Conservation (phyloP, 352 stramenopile species). For the Pythium brassicae region DNA sequence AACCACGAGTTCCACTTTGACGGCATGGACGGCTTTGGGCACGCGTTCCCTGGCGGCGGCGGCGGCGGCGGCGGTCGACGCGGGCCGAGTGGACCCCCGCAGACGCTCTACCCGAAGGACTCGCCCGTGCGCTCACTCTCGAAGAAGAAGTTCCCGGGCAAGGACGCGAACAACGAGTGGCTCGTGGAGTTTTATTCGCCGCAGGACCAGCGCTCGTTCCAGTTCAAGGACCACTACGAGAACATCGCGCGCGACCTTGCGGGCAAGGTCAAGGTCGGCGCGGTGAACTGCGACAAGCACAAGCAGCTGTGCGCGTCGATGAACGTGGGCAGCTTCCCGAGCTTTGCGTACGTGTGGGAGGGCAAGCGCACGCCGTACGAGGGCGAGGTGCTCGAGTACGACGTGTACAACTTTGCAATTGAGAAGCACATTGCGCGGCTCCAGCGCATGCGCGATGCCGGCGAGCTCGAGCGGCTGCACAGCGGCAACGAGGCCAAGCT, state of each 20-base stretch:
- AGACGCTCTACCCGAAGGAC: constrained; percentile 55
- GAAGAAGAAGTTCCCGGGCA: constrained; percentile 70
- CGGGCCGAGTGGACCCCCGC: constrained; percentile 4
- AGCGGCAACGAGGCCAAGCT: constrained; percentile 66
- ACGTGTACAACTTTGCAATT: constrained; percentile 82
- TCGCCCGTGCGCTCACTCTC: constrained; percentile 55
- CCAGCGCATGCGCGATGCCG: constrained; percentile 55
- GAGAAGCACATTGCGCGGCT: constrained; percentile 74
- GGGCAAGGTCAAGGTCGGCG: constrained; percentile 70
- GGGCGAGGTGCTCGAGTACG: constrained; percentile 72
- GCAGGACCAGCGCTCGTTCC: constrained; percentile 39
- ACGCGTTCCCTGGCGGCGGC: constrained; percentile 19
- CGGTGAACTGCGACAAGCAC: constrained; percentile 76
- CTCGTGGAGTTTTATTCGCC: constrained; percentile 76
- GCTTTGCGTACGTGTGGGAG: constrained; percentile 73
- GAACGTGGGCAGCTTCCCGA: constrained; percentile 31
- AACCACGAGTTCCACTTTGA: constrained; percentile 76
- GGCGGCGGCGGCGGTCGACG: constrained; percentile 5
- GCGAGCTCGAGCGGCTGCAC: constrained; percentile 72
- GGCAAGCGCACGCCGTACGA: constrained; percentile 43
- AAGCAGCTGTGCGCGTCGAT: constrained; percentile 42
- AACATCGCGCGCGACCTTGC: constrained; percentile 62
- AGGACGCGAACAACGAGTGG: constrained; percentile 74
- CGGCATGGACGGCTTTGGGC: constrained; percentile 76
- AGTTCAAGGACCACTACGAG: constrained; percentile 62